Evolutionary conservation across 1,284 basidiomycete genomes (phyloP).

Genomic region (Heliocybe sulcata): DNA sequence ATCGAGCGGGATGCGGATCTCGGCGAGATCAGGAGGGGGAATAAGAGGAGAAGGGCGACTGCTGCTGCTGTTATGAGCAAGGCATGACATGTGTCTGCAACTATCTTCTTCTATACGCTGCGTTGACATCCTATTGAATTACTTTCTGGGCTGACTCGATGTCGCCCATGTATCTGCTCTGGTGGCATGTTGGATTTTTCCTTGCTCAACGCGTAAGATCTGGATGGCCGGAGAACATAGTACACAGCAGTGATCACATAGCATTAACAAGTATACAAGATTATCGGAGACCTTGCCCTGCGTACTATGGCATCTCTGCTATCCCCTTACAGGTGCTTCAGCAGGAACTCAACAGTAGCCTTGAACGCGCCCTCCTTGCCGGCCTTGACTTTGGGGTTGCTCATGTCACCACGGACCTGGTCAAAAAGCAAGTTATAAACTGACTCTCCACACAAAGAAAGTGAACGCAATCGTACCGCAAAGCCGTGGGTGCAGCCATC

Average conservation of each 20-base stretch:
- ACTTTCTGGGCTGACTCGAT: too few relatives aligned
- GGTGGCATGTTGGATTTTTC: too few relatives aligned
- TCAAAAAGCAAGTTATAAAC: neutral
- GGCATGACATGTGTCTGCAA: neutral
- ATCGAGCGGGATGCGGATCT: slow-evolving; percentile 65
- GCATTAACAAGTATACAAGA: too few relatives aligned
- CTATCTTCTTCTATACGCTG: too few relatives aligned
- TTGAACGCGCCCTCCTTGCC: slow-evolving; percentile 6
- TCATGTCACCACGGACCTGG: slow-evolving; percentile 3
- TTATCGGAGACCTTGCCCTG: too few relatives aligned
- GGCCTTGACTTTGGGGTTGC: slow-evolving; percentile 3
- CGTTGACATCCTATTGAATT: too few relatives aligned
- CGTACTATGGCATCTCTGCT: neutral
- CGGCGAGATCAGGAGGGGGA: slow-evolving; percentile 66
- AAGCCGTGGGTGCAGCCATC: slow-evolving; percentile 47
- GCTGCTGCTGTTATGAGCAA: neutral
- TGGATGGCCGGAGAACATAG: too few relatives aligned
- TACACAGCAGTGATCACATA: too few relatives aligned
- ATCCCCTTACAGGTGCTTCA: slow-evolving; percentile 2
- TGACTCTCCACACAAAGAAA: too few relatives aligned
- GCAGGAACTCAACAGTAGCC: neutral
- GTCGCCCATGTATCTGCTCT: too few relatives aligned
- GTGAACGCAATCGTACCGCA: slow-evolving; percentile 29
- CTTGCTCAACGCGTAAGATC: too few relatives aligned
- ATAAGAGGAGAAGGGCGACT: slow-evolving; percentile 52